Base-by-base conservation (phyloP, 345 rosid genomes). In the Eucalyptus pauciflora region DNA sequence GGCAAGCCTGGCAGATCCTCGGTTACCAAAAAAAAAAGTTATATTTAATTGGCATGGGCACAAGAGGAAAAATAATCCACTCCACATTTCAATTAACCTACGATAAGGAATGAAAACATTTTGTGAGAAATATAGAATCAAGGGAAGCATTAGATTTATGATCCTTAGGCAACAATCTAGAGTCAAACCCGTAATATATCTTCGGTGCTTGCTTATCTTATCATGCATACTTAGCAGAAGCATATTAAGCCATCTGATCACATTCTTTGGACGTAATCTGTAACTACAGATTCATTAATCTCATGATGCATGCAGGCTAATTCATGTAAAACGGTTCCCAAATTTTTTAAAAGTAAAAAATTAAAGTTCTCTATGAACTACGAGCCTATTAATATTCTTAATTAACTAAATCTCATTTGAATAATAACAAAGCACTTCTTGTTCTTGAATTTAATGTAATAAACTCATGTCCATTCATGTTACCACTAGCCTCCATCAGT, bases 81-180 rank as follows among this genome's bases (percentile, higher is more conserved):
- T 20, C 10, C 58, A 52, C 58, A 52, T 52, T 52, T 52, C 58
- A 52, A 52, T 52, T 52, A 25, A 52, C 58, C 58, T 52, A 18
- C 0, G 0, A 20, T 0, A 52, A 52, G 58, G 0, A 52, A 52
- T 52, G 58, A 20, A 52, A 52, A 52, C 58, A 20, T 52, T 18
- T 52, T 52, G 25, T 52, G 58, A 52, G 58, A 52, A 52, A 52
- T 52, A 52, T 52, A 20, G 58, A 52, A 52, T 52, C 58, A 52
- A 52, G 58, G 20, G 58, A 20, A 52, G 58, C 58, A 20, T 52
- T 52, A 52, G 25, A 52, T 52, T 52, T 52, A 52, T 52, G 24
- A 52, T 52, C 58, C 58, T 3, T 18, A 52, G 58, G 58, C 58
- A 52, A 52, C 58, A 52, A 52, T 52, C 24, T 52, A 52, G 58